These are phyloP conservation scores for Paspalum notatum DNA, from an alignment of 176 grass and related monocot genomes.

Conservation along the genomic window DNA sequence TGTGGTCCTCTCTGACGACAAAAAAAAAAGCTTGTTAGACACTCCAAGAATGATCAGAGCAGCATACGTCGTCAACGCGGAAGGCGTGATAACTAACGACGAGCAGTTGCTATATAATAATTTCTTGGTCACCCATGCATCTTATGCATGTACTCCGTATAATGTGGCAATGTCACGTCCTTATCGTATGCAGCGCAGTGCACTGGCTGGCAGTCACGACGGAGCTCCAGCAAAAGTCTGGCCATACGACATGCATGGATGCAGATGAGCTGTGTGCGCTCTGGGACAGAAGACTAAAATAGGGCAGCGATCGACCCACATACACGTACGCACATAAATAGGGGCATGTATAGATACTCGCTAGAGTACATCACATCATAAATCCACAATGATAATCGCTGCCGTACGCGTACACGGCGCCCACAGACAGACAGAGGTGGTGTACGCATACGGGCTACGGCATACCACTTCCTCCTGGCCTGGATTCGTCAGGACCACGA, in stretches of 20 bases:
- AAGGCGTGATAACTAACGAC: background rate
- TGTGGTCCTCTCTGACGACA: background rate
- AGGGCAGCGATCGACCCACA: background rate
- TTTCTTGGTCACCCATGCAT: background rate
- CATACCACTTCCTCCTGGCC: background rate
- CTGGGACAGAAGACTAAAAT: background rate
- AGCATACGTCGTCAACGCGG: background rate
- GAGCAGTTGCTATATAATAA: background rate
- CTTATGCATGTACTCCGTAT: too few relatives aligned
- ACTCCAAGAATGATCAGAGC: background rate
- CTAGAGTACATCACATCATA: background rate
- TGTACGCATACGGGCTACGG: background rate
- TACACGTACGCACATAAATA: background rate
- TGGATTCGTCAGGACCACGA: background rate
- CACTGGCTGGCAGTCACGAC: background rate
- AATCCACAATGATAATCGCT: constrained; percentile 7
- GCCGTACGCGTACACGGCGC: background rate
- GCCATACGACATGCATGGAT: background rate
- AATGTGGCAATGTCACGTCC: too few relatives aligned
- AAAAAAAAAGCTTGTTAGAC: background rate
- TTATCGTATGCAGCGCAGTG: background rate
- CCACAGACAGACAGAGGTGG: background rate
- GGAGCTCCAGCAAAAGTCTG: background rate
- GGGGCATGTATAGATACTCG: background rate
- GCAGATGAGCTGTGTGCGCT: background rate